A percentile compares a stretch with the other conserved stretches of the same genome.
Evolutionary conservation across 2,329 filamentous ascomycete species (phyloP).

Genomic region (Ilyonectria sp.): DNA sequence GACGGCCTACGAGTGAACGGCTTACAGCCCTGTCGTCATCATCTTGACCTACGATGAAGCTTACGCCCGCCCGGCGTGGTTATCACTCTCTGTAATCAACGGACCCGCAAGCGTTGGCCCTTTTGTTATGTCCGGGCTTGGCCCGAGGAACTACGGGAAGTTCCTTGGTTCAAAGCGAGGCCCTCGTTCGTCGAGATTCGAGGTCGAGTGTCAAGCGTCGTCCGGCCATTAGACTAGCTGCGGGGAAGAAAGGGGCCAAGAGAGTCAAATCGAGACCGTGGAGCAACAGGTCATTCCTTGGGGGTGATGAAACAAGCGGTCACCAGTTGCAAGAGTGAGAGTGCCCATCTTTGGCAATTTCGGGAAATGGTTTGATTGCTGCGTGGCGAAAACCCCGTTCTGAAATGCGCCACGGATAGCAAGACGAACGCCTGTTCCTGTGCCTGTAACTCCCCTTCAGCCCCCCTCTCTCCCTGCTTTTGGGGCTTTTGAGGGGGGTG

Average conservation of each 20-base stretch:
- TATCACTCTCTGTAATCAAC: slow-evolving; percentile 15
- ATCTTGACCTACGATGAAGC: slow-evolving; percentile 7
- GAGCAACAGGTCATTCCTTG: slow-evolving; percentile 12
- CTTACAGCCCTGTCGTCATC: slow-evolving; percentile 19
- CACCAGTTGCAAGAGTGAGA: slow-evolving; percentile 18
- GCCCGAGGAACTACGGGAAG: slow-evolving; percentile 25
- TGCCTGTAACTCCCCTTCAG: slow-evolving; percentile 19
- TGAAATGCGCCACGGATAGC: slow-evolving; percentile 6
- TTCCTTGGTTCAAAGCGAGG: slow-evolving; percentile 12
- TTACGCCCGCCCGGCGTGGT: slow-evolving; percentile 22
- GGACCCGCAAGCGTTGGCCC: background rate
- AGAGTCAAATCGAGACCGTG: slow-evolving; percentile 26
- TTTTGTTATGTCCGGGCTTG: slow-evolving; percentile 23
- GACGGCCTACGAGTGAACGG: slow-evolving; percentile 1
- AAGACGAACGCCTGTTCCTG: slow-evolving; percentile 17
- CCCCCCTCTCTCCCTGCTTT: slow-evolving; percentile 2
- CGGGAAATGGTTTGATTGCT: slow-evolving; percentile 35
- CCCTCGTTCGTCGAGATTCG: slow-evolving; percentile 11
- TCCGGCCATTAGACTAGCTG: slow-evolving; percentile 10
- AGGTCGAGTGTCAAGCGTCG: background rate
- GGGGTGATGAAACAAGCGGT: slow-evolving; percentile 43
- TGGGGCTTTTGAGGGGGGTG: slow-evolving; percentile 26
- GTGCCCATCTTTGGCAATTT: slow-evolving; percentile 40
- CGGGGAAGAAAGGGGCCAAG: background rate
- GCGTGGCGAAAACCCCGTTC: slow-evolving; percentile 39